Evolutionary conservation across 129 eudicot species (phyloP), one percentile per base, ranked within the genome.

Genomic region (Heracleum sosnowskyi): DNA sequence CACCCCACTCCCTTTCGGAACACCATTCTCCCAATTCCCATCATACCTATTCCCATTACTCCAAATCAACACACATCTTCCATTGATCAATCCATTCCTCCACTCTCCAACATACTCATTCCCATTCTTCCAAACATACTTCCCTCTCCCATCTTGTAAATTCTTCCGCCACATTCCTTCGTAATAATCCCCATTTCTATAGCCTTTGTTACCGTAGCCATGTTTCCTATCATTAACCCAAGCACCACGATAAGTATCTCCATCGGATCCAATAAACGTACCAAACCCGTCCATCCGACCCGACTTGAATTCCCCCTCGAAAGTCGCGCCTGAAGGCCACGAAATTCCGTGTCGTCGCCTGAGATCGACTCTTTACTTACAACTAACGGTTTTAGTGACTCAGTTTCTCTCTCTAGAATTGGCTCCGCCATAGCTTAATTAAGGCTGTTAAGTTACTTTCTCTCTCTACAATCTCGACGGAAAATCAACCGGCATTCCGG

Each of bases 251-350:
- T 96, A 96, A 17, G 88, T 87, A 55, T 92, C 97, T 0, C 99
- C 99, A 11, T 90, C 97, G 41, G 97, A 74, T 26, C 99, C 99
- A n/a, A 85, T 92, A 29, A 88, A 96, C 1, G 97, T 90, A 0
- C 99, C 99, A 20, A 81, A 73, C 7, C 99, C 99, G 12, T 96
- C 99, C 99, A 96, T 96, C 71, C 93, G 82, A 33, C 99, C 99
- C 37, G 94, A 87, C 87, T 81, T 92, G 49, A 96, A 96, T 26
- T 92, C 97, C 0, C 99, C 99, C 64, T 96, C 99, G 34, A 87
- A 96, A 4, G 96, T 92, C 11, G 99, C 97, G 1, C 99, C 99
- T 0, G 99, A 96, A 1, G 99, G 99, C 99, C 99, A 96, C 0
- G 97, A 92, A 49, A 96, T 81, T 96, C n/a, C 99, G 97, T 73